Conservation (phyloP, 163 green algal genomes). For the Chlorella variabilis region DNA sequence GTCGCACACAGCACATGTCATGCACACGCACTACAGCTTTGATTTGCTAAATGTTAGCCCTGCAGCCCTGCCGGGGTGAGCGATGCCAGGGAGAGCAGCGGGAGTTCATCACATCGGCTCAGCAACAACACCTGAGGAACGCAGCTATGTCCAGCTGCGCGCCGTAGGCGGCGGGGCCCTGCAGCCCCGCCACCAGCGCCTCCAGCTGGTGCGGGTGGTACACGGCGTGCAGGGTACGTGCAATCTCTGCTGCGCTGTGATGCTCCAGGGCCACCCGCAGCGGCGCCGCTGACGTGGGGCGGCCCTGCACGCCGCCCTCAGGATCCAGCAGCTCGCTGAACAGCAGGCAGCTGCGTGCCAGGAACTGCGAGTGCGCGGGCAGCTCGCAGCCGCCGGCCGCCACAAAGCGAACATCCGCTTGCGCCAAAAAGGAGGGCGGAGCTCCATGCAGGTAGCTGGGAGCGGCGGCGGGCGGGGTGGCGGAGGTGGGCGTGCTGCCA, state of each 20-base stretch:
- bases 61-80: too few species aligned
- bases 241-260: neutral
- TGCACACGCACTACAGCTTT: too few species aligned
- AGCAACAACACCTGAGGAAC: neutral
- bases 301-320: neutral
- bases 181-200: neutral
- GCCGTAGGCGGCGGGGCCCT: neutral
- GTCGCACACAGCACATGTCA: too few species aligned
- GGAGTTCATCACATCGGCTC: too few species aligned
- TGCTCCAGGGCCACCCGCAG: slow-evolving; percentile 3
- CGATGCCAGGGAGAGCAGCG: too few species aligned
- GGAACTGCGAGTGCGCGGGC: slow-evolving; percentile 12
- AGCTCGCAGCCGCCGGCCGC: neutral
- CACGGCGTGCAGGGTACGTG: neutral
- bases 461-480: neutral
- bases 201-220: neutral
- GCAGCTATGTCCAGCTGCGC: slow-evolving; percentile 6
- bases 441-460: neutral
- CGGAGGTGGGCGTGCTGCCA: neutral
- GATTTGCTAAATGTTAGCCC: too few species aligned
- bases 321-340: slow-evolving; percentile 24
- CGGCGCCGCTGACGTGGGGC: neutral
- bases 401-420: slow-evolving; percentile 18
- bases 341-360: slow-evolving; percentile 12
- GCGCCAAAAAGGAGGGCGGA: neutral